Percentiles rank a stretch among this genome's conserved stretches.
phyloP scores from a whole-genome alignment of 495 filamentous ascomycete species.

The Neurospora sp. region DNA sequence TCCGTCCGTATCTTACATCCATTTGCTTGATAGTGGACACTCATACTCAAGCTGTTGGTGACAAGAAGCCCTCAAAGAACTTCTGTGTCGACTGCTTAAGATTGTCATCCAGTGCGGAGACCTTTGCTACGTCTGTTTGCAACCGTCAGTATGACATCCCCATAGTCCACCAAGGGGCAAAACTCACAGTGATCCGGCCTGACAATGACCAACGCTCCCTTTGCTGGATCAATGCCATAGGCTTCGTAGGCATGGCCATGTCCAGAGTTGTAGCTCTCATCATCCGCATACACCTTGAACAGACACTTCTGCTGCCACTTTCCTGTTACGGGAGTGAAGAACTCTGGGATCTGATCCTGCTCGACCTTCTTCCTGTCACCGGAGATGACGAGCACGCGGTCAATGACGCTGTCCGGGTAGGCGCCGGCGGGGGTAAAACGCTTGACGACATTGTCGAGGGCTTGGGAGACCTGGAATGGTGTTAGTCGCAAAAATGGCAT shows the following conservation, averaged over 20 bases:
- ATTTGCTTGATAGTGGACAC: rapidly evolving
- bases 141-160: no score
- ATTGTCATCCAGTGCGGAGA: conserved; percentile 10
- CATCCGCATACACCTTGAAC: conserved; percentile 57
- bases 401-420: conserved; percentile 50
- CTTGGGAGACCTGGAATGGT: conserved; percentile 9
- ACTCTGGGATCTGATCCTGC: conserved; percentile 46
- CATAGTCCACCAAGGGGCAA: no score
- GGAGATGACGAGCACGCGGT: conserved; percentile 46
- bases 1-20: background rate
- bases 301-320: conserved; percentile 50
- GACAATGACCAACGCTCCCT: conserved; percentile 51
- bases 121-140: conserved; percentile 17
- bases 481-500: background rate
- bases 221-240: conserved; percentile 43
- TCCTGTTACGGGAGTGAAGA: conserved; percentile 50
- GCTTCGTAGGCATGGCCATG: conserved; percentile 55
- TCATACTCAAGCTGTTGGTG: background rate
- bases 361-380: conserved; percentile 45
- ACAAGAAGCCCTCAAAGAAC: conserved; percentile 16
- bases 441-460: conserved; percentile 26
- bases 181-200: conserved; percentile 60
- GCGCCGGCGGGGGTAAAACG: conserved; percentile 34
- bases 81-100: conserved; percentile 1
- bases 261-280: conserved; percentile 54